These are phyloP conservation scores for Candida quercuum DNA, from an alignment of 805 yeast genomes.

Conservation along the genomic window DNA sequence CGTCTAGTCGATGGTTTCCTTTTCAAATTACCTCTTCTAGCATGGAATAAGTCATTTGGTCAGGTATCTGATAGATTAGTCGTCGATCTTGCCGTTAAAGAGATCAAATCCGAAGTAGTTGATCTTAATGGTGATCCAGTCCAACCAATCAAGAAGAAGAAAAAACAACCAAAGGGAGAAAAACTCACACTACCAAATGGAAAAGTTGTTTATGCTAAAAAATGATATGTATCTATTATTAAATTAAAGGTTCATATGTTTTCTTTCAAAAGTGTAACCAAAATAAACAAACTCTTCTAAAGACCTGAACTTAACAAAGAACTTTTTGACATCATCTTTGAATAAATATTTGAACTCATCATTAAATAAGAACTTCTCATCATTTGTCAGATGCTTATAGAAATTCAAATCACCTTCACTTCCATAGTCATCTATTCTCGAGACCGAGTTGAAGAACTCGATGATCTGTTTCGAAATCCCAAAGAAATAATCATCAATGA, in stretches of 20 bases:
- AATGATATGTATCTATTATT: conserved; percentile 6
- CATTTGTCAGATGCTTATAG: neutral
- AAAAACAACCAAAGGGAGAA: conserved; percentile 34
- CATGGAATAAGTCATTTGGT: conserved; percentile 44
- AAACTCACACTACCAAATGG: conserved; percentile 56
- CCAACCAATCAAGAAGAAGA: conserved; percentile 16
- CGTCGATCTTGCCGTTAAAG: conserved; percentile 9
- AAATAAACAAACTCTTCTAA: conserved; percentile 3
- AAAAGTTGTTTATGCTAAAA: conserved; percentile 38
- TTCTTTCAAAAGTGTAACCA: conserved; percentile 1
- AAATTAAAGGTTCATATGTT: neutral
- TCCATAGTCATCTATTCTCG: conserved; percentile 18
- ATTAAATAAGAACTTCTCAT: conserved; percentile 1
- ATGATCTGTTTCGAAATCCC: conserved; percentile 10
- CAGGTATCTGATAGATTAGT: conserved; percentile 14
- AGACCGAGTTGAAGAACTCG: conserved; percentile 13
- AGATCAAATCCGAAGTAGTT: conserved; percentile 2
- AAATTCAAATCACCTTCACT: neutral
- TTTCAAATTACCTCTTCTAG: conserved; percentile 33
- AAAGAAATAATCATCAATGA: conserved; percentile 17
- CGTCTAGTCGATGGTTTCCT: conserved; percentile 43
- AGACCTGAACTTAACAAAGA: neutral
- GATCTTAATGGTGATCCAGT: conserved; percentile 2
- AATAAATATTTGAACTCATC: conserved; percentile 4
- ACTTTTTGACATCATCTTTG: conserved; percentile 2